Evolutionary conservation across 169 alveolate genomes (phyloP), one percentile per base, ranked within the genome.

Genomic region (Plasmodium fragile): DNA sequence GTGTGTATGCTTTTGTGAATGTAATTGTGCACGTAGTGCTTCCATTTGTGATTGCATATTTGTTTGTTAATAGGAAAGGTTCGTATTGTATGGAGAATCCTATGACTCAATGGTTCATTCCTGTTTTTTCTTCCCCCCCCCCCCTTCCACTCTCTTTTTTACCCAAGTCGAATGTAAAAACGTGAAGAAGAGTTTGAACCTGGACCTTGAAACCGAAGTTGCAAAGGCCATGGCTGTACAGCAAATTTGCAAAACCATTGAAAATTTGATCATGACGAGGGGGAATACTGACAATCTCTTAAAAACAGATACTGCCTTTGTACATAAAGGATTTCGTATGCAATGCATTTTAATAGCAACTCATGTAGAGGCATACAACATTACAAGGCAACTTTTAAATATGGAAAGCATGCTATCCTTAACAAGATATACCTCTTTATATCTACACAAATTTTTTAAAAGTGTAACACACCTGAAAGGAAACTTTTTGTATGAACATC

Each of bases 381-480:
- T 91, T 41, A n/a, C 81, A 45, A 91, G 94, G 36, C 94, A 91
- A 70, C 52, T 80, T 70, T 81, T 91, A 80, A 91, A 91, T 49
- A 30, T 91, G 65, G 94, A 91, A 30, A 91, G 80, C 53, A 53
- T 81, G 22, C 55, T 91, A 91, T 91, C 92, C 2, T 39, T 91
- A 71, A 80, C 92, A 28, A 91, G 92, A 69, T 91, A 91, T 81
- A 91, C 94, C 22, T 91, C 94, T n/a, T 41, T 91, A 69, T 91
- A 91, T 81, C 30, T 80, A 39, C 94, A 91, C 75, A 91, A 91
- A 80, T 91, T 69, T 81, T 81, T 91, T 22, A 81, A 81, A 30
- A 91, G 72, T 70, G 81, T 91, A 77, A 73, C 82, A n/a, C 28
- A 41, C 18, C 53, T 81, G 75, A 79, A 79, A 34, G 84, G 52